Evolutionary conservation across 2,329 filamentous ascomycete genomes (phyloP).

Genomic region (Colletotrichum melonis): DNA sequence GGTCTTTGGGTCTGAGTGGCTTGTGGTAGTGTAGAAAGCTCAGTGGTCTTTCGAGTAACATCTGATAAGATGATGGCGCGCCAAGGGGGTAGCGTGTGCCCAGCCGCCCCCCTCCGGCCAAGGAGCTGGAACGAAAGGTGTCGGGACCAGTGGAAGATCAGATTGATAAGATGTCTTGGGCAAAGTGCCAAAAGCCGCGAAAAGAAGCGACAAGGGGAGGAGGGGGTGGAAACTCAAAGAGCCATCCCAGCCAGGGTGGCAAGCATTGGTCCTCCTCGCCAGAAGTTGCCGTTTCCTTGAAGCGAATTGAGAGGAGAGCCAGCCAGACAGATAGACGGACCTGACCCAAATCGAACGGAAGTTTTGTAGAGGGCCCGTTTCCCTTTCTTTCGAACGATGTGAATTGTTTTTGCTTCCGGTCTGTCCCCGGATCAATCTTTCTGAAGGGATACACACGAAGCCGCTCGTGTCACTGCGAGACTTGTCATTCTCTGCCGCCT

Average conservation of each 20-base stretch:
- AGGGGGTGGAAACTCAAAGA: background rate
- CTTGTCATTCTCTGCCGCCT: background rate
- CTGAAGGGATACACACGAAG: background rate
- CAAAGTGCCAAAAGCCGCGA: background rate
- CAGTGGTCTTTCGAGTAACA: background rate
- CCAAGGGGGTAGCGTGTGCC: background rate
- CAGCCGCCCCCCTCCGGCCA: background rate
- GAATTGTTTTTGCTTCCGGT: background rate
- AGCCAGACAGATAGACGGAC: background rate
- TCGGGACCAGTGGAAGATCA: conserved; percentile 21
- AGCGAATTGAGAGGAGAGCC: background rate
- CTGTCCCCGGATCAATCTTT: background rate
- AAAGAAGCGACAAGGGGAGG: background rate
- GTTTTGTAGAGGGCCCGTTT: background rate
- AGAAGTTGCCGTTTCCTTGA: conserved; percentile 19
- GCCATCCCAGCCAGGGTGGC: conserved; percentile 1
- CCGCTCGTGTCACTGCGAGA: background rate
- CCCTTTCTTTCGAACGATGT: background rate
- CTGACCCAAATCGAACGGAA: background rate
- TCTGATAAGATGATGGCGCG: conserved; percentile 22
- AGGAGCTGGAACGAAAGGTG: conserved; percentile 4
- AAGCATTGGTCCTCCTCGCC: conserved; percentile 6
- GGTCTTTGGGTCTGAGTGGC: background rate
- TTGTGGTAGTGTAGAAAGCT: background rate
- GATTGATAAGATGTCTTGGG: conserved; percentile 33